These are phyloP conservation scores for Beauveria varroae DNA, from an alignment of 2,329 filamentous ascomycete genomes.

Conservation along the genomic window DNA sequence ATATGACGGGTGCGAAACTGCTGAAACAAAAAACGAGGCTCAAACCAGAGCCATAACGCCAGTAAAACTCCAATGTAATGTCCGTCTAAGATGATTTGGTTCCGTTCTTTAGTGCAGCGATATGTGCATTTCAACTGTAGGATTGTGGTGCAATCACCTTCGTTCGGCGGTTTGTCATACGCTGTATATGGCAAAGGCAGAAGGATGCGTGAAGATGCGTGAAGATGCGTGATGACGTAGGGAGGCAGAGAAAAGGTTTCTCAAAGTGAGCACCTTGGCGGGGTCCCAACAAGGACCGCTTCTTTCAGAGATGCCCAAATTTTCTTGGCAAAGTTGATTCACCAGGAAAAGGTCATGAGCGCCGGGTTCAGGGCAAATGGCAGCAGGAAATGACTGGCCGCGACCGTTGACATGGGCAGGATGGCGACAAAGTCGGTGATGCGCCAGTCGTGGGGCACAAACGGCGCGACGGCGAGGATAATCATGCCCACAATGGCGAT, in stretches of 20 bases:
- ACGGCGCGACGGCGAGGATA: constrained; percentile 53
- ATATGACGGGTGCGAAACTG: background rate
- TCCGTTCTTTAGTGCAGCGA: background rate
- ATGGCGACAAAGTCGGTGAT: constrained; percentile 70
- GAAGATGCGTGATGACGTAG: background rate
- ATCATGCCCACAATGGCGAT: constrained; percentile 55
- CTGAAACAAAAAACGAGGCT: background rate
- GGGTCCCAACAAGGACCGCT: background rate
- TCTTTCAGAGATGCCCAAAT: background rate
- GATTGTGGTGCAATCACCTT: background rate
- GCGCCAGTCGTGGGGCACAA: constrained; percentile 58
- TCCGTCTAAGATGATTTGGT: background rate
- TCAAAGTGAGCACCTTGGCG: background rate
- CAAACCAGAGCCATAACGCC: background rate
- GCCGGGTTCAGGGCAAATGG: constrained; percentile 72
- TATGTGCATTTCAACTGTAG: background rate
- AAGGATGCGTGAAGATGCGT: background rate
- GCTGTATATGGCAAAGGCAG: background rate
- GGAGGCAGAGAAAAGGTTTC: background rate
- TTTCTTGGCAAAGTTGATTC: constrained; percentile 18
- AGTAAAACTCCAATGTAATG: background rate
- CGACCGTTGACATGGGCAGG: constrained; percentile 66
- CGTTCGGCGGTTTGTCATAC: background rate
- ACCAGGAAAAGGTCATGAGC: constrained; percentile 74
- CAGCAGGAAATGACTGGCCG: constrained; percentile 60